Evolutionary conservation across 1,284 basidiomycete species (phyloP).

Genomic region (Moesziomyces antarcticus): DNA sequence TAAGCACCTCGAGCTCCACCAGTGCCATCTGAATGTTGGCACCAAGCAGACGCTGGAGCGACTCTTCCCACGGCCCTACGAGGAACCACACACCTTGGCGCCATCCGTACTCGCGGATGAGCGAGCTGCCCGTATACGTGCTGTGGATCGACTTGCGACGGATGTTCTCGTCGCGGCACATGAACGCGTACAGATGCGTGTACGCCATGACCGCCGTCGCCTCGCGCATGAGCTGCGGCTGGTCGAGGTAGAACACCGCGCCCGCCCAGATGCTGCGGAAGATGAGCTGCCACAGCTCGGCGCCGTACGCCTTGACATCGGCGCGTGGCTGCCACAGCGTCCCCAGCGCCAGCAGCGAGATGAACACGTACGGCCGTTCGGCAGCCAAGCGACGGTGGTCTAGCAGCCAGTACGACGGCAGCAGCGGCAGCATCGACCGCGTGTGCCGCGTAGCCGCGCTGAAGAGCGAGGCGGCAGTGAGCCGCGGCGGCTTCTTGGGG

Average conservation of each 20-base stretch:
- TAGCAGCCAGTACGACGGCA: slow-evolving; percentile 45
- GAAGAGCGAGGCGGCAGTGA: slow-evolving; percentile 45
- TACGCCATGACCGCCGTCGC: slow-evolving; percentile 31
- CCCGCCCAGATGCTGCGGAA: slow-evolving; percentile 48
- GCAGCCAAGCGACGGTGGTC: slow-evolving; percentile 37
- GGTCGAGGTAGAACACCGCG: slow-evolving; percentile 44
- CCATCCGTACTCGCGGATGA: slow-evolving; percentile 28
- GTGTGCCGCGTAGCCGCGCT: slow-evolving; percentile 36
- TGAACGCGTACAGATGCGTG: slow-evolving; percentile 34
- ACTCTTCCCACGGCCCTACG: slow-evolving; percentile 40
- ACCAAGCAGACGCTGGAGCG: slow-evolving; percentile 34
- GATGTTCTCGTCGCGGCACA: slow-evolving; percentile 39
- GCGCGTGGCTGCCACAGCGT: slow-evolving; percentile 44
- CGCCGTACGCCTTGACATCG: slow-evolving; percentile 44
- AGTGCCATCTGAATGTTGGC: slow-evolving; percentile 37
- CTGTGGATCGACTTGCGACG: slow-evolving; percentile 39
- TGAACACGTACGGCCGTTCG: slow-evolving; percentile 41
- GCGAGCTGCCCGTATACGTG: slow-evolving; percentile 40
- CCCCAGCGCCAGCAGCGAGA: slow-evolving; percentile 33
- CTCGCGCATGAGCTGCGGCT: slow-evolving; percentile 43
- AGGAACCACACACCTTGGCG: slow-evolving; percentile 43
- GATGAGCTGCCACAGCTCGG: slow-evolving; percentile 49
- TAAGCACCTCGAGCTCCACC: slow-evolving; percentile 42
- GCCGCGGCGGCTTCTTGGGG: slow-evolving; percentile 45
- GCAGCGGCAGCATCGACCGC: slow-evolving; percentile 24